Evolutionary conservation across 2,329 filamentous ascomycete species (phyloP).

Genomic region (Westerdykella aurantiaca): DNA sequence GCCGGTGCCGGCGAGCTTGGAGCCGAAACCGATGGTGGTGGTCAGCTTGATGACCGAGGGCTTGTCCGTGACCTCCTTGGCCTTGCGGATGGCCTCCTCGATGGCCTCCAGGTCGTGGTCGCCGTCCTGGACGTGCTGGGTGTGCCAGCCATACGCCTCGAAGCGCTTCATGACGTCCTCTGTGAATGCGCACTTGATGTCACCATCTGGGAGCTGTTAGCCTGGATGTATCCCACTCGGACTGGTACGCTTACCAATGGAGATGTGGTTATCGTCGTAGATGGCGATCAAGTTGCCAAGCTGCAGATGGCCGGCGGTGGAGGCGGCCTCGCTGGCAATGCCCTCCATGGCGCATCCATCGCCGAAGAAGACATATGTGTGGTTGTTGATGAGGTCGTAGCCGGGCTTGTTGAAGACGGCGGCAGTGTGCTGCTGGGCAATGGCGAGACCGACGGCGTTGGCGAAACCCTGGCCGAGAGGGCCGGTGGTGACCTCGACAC

Average conservation of each 20-base stretch:
- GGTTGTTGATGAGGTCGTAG: conserved; percentile 87
- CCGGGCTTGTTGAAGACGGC: conserved; percentile 95
- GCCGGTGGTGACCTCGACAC: conserved; percentile 95
- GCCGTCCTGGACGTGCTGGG: conserved; percentile 75
- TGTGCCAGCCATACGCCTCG: conserved; percentile 96
- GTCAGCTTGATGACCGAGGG: conserved; percentile 93
- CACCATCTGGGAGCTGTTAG: conserved; percentile 61
- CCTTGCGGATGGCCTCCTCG: conserved; percentile 79
- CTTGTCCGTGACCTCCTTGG: conserved; percentile 88
- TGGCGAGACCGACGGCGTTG: conserved; percentile 96
- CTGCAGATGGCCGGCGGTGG: conserved; percentile 90
- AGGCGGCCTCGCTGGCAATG: conserved; percentile 87
- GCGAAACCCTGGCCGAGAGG: conserved; percentile 95
- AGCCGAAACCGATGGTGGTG: conserved; percentile 96
- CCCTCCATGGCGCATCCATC: conserved; percentile 99
- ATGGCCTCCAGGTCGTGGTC: conserved; percentile 83
- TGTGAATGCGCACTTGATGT: conserved; percentile 94
- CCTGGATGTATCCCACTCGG: not conserved
- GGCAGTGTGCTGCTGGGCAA: conserved; percentile 87
- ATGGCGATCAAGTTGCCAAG: conserved; percentile 95
- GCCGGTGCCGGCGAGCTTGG: conserved; percentile 84
- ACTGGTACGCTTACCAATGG: conserved; percentile 51
- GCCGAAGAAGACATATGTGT: conserved; percentile 95
- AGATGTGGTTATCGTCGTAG: conserved; percentile 99
- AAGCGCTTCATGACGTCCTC: conserved; percentile 95